Conservation (phyloP, 2,329 filamentous ascomycete genomes). For the Fusarium napiforme region DNA sequence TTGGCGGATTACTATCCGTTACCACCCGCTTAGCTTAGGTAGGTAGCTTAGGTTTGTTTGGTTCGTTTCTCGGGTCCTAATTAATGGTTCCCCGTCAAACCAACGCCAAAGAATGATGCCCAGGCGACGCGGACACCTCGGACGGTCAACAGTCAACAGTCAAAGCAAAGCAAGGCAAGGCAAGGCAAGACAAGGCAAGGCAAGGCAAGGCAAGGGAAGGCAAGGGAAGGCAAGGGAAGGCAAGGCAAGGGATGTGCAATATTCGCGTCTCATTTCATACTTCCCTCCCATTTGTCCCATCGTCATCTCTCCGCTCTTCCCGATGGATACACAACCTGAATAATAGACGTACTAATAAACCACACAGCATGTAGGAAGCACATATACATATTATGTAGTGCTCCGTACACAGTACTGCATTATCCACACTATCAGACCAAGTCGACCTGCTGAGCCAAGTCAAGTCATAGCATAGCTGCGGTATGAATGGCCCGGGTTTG, state of each 20-base stretch:
- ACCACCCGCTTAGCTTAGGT: conserved; percentile 1
- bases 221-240: not conserved
- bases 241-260: conserved; percentile 5
- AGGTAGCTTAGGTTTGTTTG: conserved; percentile 6
- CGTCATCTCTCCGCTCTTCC: not conserved
- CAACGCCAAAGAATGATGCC: not conserved
- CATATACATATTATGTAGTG: not conserved
- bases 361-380: not conserved
- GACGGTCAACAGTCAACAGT: not conserved
- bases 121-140: not conserved
- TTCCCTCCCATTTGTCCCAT: not conserved
- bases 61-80: conserved; percentile 7
- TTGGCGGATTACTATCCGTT: conserved; percentile 1
- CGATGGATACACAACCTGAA: conserved; percentile 8
- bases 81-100: conserved; percentile 18
- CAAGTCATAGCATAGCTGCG: not conserved
- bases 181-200: not conserved
- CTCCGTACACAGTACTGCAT: not conserved
- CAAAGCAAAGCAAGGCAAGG: not conserved
- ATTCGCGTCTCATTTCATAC: conserved; percentile 10
- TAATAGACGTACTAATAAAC: not conserved
- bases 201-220: not conserved
- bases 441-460: not conserved
- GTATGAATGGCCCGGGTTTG: not conserved
- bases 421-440: not conserved